These are phyloP conservation scores for Evernia prunastri DNA, from an alignment of 495 filamentous ascomycete species.

Conservation along the genomic window DNA sequence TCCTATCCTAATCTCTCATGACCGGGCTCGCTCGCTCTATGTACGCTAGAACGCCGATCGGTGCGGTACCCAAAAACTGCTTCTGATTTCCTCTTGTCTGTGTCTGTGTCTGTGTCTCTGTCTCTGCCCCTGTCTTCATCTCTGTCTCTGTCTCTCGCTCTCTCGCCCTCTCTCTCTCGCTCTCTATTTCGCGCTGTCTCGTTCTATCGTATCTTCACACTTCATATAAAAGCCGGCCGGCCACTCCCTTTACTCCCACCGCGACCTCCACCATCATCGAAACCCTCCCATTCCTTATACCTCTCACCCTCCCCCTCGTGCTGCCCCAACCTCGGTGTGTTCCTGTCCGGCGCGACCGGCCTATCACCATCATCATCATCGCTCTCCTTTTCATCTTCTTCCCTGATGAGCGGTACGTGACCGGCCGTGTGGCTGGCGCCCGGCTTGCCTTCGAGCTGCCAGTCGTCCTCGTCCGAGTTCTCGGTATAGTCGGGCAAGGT, in stretches of 20 bases:
- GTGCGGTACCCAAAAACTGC: not conserved
- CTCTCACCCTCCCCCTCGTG: not conserved
- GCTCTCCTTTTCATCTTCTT: conserved; percentile 17
- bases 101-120: not conserved
- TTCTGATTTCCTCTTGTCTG: too few relatives aligned
- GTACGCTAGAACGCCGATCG: not conserved
- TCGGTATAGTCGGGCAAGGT: conserved; percentile 14
- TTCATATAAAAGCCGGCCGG: conserved; percentile 16
- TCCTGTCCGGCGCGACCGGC: not conserved
- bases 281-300: conserved; percentile 6
- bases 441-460: conserved; percentile 17
- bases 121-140: too few relatives aligned
- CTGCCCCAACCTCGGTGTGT: conserved; percentile 5
- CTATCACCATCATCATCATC: not conserved
- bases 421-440: not conserved
- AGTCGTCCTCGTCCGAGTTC: conserved; percentile 5
- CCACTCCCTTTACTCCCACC: conserved; percentile 13
- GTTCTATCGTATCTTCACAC: not conserved
- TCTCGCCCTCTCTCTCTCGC: too few relatives aligned
- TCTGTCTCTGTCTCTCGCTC: not conserved
- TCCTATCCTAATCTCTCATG: too few relatives aligned
- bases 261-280: not conserved
- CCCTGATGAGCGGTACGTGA: conserved; percentile 4
- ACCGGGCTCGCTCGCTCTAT: too few relatives aligned
- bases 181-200: too few relatives aligned